Evolutionary conservation across 2,329 filamentous ascomycete species (phyloP), one percentile per base, ranked within the genome.

Genomic region (Fusarium succisae): DNA sequence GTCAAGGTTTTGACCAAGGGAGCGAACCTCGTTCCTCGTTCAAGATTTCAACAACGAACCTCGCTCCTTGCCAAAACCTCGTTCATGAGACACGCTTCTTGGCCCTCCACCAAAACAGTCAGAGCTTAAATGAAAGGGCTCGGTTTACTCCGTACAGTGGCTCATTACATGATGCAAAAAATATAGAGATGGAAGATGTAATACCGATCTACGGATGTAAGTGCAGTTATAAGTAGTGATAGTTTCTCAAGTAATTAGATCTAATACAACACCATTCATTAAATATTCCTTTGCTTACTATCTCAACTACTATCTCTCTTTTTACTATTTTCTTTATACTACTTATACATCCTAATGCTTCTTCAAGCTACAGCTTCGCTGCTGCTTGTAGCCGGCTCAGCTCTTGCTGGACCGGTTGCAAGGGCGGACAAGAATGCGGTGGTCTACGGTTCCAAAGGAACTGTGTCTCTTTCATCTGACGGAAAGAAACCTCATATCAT

Each of bases 241-340:
- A 20, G 4, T 24, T 8, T 11, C 6, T 35, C 6, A 5, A 3
- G 0, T 8, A 8, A 4, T 2, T 10, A 51, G 12, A 24, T 51
- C 8, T 4, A 6, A 15, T 20, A 14, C 8, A 35, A 2, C n/a
- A 35, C 6, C n/a, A 35, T 1, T 35, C 12, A 9, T 6, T 32
- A 1, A 18, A 5, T 3, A 32, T 12, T 20, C 1, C 12, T 20
- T 28, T n/a, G 0, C 20, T 17, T 5, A 0, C 0, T 5, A 3
- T n/a, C 28, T 32, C 11, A 18, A 32, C 11, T 24, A 24, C 8
- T 2, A 24, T 20, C 24, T 4, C 9, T 41, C 8, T 8, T 43
- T 43, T 12, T 24, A 3, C 6, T 6, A 8, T 39, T 18, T 28
- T 8, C 6, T 12, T 54, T 11, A 18, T 8, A 8, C 10, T 15